Percentiles rank a stretch among this genome's conserved stretches.
phyloP scores from a whole-genome alignment of 2,329 filamentous ascomycete species.

The Aspergillus hiratsukae region DNA sequence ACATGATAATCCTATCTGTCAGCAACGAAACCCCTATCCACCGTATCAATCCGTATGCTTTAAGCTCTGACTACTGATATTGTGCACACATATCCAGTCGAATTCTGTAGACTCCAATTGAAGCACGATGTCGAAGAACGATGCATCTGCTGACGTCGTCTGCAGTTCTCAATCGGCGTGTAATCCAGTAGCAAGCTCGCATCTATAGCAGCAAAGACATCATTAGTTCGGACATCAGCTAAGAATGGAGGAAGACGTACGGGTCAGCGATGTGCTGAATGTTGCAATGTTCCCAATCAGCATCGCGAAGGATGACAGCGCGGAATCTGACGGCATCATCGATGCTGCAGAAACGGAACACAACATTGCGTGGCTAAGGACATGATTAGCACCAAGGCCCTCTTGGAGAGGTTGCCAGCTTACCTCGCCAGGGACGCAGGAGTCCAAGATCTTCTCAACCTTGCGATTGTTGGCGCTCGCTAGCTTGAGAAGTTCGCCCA shows the following conservation, averaged over 20 bases:
- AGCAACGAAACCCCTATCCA: not conserved
- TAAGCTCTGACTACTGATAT: not conserved
- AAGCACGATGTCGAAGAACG: not conserved
- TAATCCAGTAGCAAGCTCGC: constrained; percentile 18
- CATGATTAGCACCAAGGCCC: constrained; percentile 2
- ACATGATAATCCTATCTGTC: not conserved
- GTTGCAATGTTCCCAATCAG: constrained; percentile 46
- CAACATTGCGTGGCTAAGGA: constrained; percentile 38
- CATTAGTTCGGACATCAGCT: not conserved
- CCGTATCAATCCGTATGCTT: not conserved
- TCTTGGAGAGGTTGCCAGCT: constrained; percentile 15
- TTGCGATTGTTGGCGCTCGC: constrained; percentile 38
- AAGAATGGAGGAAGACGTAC: constrained; percentile 15
- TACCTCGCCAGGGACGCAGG: constrained; percentile 39
- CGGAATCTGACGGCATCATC: constrained; percentile 45
- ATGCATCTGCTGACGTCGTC: not conserved
- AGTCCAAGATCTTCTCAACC: constrained; percentile 44
- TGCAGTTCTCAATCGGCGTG: constrained; percentile 6
- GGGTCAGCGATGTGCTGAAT: constrained; percentile 43
- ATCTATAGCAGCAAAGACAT: constrained; percentile 13
- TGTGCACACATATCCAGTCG: not conserved
- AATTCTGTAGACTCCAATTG: not conserved
- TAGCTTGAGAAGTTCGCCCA: constrained; percentile 34
- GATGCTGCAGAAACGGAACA: constrained; percentile 47
- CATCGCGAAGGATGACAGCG: constrained; percentile 32